Evolutionary conservation across 495 filamentous ascomycete species (phyloP).

Genomic region (Amniculicola lignicola): DNA sequence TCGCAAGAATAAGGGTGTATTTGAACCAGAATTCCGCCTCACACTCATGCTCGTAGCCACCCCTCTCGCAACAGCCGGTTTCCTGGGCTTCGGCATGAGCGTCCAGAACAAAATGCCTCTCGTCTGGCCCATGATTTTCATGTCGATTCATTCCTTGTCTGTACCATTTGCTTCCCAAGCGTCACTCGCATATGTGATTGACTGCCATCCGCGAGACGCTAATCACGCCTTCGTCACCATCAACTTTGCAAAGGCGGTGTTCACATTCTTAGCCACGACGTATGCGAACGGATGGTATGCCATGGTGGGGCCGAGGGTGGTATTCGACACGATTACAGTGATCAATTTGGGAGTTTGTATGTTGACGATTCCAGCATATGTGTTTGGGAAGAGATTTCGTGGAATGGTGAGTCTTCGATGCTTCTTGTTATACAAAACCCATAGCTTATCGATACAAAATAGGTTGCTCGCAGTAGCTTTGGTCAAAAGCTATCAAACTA

Average conservation of each 20-base stretch:
- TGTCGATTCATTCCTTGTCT: conserved; percentile 87
- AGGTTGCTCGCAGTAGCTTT: not conserved
- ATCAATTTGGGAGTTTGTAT: conserved; percentile 38
- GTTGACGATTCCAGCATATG: conserved; percentile 40
- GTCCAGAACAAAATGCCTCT: conserved; percentile 69
- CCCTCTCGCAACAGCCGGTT: conserved; percentile 71
- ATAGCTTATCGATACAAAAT: not conserved
- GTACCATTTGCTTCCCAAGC: conserved; percentile 92
- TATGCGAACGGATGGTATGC: conserved; percentile 36
- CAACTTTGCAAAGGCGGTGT: conserved; percentile 84
- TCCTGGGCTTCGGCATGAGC: conserved; percentile 94
- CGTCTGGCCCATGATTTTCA: conserved; percentile 93
- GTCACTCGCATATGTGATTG: conserved; percentile 89
- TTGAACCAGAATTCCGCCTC: conserved; percentile 93
- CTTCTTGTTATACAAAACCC: not conserved
- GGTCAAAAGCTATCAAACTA: no score
- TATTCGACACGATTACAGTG: conserved; percentile 36
- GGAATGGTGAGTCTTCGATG: conserved; percentile 32
- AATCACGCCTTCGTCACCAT: conserved; percentile 92
- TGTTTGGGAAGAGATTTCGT: conserved; percentile 40
- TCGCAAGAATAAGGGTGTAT: conserved; percentile 82
- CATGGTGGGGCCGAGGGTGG: conserved; percentile 31
- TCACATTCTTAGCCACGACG: conserved; percentile 37
- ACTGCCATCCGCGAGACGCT: conserved; percentile 90
- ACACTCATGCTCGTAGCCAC: conserved; percentile 83